Evolutionary conservation across 2,329 filamentous ascomycete genomes (phyloP).

Genomic region (Pseudocercospora eumusae): DNA sequence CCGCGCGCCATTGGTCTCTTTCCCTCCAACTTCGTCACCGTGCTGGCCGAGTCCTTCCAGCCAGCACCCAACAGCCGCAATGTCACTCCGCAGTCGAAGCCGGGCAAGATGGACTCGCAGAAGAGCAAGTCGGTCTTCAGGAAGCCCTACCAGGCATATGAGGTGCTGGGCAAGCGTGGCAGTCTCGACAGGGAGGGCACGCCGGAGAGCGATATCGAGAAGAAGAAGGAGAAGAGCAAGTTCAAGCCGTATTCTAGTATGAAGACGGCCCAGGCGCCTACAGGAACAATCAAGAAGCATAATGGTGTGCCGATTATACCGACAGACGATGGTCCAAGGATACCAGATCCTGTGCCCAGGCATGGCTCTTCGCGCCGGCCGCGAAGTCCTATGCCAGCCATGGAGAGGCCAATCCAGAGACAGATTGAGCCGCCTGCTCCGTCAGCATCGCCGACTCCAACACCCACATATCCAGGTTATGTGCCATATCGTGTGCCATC

Average conservation of each 20-base stretch:
- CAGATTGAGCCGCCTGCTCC: constrained; percentile 24
- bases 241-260: constrained; percentile 54
- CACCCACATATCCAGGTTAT: constrained; percentile 36
- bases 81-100: constrained; percentile 51
- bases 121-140: constrained; percentile 60
- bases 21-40: constrained; percentile 94
- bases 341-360: constrained; percentile 40
- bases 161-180: constrained; percentile 32
- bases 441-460: constrained; percentile 46
- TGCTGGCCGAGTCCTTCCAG: constrained; percentile 81
- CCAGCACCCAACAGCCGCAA: constrained; percentile 65
- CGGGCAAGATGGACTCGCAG: constrained; percentile 54
- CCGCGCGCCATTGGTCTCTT: constrained; percentile 89
- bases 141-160: constrained; percentile 67
- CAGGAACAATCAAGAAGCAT: constrained; percentile 35
- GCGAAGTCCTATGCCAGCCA: constrained; percentile 31
- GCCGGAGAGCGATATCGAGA: constrained; percentile 36
- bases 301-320: constrained; percentile 25
- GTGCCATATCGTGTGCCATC: constrained; percentile 32
- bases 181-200: constrained; percentile 36
- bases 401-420: constrained; percentile 15
- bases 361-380: constrained; percentile 27
- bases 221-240: constrained; percentile 41
- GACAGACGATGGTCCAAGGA: constrained; percentile 34
- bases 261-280: constrained; percentile 49